Percentiles rank a stretch among this genome's conserved stretches.
Conservation (phyloP, 1,284 basidiomycete genomes). For the Kwoniella shivajii region DNA sequence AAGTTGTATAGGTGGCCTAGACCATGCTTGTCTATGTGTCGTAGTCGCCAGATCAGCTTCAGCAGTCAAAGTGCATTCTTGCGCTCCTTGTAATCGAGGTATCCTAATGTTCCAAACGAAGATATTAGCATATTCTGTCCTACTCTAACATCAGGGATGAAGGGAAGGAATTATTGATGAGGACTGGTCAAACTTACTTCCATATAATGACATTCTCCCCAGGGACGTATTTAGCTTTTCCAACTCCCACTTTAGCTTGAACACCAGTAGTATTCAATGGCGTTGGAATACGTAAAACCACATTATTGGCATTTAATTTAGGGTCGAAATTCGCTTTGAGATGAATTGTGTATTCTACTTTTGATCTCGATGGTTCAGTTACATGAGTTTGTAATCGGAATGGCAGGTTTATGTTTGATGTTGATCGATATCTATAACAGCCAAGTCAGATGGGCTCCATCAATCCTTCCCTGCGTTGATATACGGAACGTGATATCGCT, state of each 20-base stretch:
- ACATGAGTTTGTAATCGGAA: constrained; percentile 88
- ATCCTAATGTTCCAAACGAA: constrained; percentile 61
- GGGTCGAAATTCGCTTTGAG: constrained; percentile 86
- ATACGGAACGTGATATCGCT: too few species aligned
- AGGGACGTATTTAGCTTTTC: constrained; percentile 96
- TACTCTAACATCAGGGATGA: background rate
- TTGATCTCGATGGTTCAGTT: constrained; percentile 85
- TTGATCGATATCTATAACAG: constrained; percentile 94
- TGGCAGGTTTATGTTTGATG: constrained; percentile 92
- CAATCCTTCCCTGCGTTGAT: too few species aligned
- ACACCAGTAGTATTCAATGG: constrained; percentile 91
- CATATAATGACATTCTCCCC: constrained; percentile 94
- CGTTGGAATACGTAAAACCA: constrained; percentile 91
- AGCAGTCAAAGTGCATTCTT: constrained; percentile 83
- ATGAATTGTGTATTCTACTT: constrained; percentile 88
- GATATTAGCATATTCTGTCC: background rate
- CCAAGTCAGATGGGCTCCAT: too few species aligned
- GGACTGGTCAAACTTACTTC: constrained; percentile 70
- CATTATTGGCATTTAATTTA: constrained; percentile 90
- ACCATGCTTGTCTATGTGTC: constrained; percentile 91
- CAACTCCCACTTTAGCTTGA: constrained; percentile 84
- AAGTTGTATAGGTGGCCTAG: constrained; percentile 92
- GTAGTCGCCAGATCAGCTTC: constrained; percentile 82
- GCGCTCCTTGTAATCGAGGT: constrained; percentile 85
- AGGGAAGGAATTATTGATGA: background rate